Conservation (phyloP, 805 yeast genomes). For the Wickerhamomyces chaumierensis region DNA sequence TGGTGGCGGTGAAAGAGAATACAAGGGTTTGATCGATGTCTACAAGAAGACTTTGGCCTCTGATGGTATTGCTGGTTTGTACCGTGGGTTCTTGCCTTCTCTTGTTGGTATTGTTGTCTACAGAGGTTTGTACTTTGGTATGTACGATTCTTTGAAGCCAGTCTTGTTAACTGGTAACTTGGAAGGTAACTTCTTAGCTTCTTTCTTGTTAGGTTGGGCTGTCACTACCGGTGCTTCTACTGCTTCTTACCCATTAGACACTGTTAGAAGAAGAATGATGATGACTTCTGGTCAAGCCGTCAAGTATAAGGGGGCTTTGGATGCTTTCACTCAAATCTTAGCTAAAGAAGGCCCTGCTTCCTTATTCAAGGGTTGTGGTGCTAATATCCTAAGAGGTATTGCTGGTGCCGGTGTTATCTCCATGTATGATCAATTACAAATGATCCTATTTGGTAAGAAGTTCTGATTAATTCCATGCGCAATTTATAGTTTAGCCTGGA, state of each 20-base stretch:
- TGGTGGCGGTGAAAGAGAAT: slow-evolving; percentile 76
- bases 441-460: slow-evolving; percentile 86
- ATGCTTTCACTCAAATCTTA: slow-evolving; percentile 76
- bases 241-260: slow-evolving; percentile 94
- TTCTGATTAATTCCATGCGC: too few species aligned
- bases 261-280: slow-evolving; percentile 98
- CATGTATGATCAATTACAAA: slow-evolving; percentile 87
- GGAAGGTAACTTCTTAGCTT: slow-evolving; percentile 84
- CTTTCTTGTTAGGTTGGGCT: slow-evolving; percentile 90
- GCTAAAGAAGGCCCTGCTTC: slow-evolving; percentile 86
- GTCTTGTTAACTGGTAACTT: slow-evolving; percentile 81
- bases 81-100: slow-evolving; percentile 96
- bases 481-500: too few species aligned
- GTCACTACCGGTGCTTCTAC: slow-evolving; percentile 96
- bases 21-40: slow-evolving; percentile 88
- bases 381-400: slow-evolving; percentile 96
- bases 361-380: slow-evolving; percentile 96
- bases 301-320: slow-evolving; percentile 85
- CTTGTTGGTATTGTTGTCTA: slow-evolving; percentile 90
- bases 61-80: slow-evolving; percentile 92
- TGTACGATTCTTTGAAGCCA: slow-evolving; percentile 89
- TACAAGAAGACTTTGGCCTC: slow-evolving; percentile 86
- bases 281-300: slow-evolving; percentile 97
- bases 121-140: slow-evolving; percentile 97
- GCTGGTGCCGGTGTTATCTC: slow-evolving; percentile 98